Evolutionary conservation across 192 early-diverging fungal species (phyloP).

Genomic region (Diversispora eburnea): DNA sequence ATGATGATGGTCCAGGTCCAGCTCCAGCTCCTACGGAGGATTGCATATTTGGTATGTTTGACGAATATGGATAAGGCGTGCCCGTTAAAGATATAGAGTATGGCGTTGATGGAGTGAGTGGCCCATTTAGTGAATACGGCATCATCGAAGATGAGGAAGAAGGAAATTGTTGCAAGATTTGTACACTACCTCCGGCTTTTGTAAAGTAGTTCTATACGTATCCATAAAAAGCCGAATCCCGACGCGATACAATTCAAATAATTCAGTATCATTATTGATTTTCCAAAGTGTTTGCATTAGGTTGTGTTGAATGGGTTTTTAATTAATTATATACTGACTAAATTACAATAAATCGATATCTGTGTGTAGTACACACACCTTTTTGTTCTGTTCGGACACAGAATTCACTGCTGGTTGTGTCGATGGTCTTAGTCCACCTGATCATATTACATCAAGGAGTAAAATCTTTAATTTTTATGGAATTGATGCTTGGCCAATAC

Average conservation of each 20-base stretch:
- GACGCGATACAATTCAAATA: neutral
- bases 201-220: slow-evolving; percentile 39
- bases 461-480: slow-evolving; percentile 11
- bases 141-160: slow-evolving; percentile 34
- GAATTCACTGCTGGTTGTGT: slow-evolving; percentile 25
- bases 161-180: slow-evolving; percentile 9
- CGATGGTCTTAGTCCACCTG: slow-evolving; percentile 25
- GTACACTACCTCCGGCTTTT: slow-evolving; percentile 37
- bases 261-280: neutral
- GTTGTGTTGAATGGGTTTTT: too few species aligned
- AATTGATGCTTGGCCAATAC: neutral
- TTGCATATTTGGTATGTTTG: slow-evolving; percentile 29
- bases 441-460: slow-evolving; percentile 8
- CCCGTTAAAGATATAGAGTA: slow-evolving; percentile 21
- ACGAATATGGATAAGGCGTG: neutral
- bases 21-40: neutral
- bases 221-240: neutral
- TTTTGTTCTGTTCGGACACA: slow-evolving; percentile 30
- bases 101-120: slow-evolving; percentile 24
- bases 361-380: slow-evolving; percentile 11
- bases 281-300: neutral
- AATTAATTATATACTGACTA: neutral
- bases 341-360: slow-evolving; percentile 5
- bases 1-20: slow-evolving; percentile 17
- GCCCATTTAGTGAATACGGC: slow-evolving; percentile 27